Conservation (phyloP, 179 eudicot species). For the Beta macrorhiza region DNA sequence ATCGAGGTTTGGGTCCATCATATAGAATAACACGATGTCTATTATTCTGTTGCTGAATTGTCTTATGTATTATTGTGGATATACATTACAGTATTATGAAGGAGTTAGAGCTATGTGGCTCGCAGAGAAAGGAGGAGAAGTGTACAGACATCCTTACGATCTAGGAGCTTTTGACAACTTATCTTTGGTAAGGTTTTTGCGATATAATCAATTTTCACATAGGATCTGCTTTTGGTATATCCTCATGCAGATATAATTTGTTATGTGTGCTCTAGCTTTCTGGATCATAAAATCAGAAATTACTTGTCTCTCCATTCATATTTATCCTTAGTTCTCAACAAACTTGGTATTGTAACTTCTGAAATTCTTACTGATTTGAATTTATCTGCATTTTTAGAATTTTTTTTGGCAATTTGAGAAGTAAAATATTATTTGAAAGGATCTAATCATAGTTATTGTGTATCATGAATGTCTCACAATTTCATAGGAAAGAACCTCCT, state of each 20-base stretch:
- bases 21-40: not conserved
- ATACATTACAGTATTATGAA: constrained; percentile 72
- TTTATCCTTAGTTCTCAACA: not conserved
- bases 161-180: constrained; percentile 78
- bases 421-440: too few relatives aligned
- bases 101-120: constrained; percentile 98
- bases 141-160: constrained; percentile 91
- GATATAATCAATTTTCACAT: not conserved
- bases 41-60: not conserved
- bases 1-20: constrained; percentile 64
- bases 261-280: not conserved
- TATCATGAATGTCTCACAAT: not conserved
- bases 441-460: not conserved
- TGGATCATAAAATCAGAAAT: not conserved
- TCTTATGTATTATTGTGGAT: constrained; percentile 5
- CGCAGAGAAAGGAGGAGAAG: constrained; percentile 88
- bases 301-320: not conserved
- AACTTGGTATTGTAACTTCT: not conserved
- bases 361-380: not conserved
- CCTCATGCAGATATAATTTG: not conserved
- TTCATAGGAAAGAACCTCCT: not conserved
- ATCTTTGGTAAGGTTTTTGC: constrained; percentile 47
- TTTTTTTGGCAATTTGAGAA: too few relatives aligned
- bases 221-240: not conserved
- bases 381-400: not conserved